Conservation (phyloP, 768 basidiomycete genomes). For the Mycena capillaripes region DNA sequence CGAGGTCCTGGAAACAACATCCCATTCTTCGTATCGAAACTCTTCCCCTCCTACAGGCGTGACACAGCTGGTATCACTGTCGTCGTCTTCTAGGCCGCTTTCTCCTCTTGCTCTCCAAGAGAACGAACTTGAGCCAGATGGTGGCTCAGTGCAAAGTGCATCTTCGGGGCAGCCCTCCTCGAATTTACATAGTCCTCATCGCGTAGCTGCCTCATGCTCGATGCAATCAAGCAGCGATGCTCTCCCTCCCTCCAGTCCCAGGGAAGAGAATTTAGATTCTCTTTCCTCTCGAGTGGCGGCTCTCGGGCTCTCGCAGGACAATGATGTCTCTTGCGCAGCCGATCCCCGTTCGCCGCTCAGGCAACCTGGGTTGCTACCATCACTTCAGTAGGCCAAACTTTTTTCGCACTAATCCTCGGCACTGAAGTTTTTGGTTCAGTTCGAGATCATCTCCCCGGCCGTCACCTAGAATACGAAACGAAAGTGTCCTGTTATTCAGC, state of each 20-base stretch:
- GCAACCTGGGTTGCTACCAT: background rate
- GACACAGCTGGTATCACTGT: constrained; percentile 3
- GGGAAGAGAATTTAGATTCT: background rate
- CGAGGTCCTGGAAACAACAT: background rate
- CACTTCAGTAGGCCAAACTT: background rate
- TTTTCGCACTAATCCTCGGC: background rate
- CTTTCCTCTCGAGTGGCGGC: background rate
- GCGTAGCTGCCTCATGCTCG: background rate
- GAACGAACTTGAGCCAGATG: constrained; percentile 3
- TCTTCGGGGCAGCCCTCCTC: constrained; percentile 1
- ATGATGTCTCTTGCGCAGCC: background rate
- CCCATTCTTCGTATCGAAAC: background rate
- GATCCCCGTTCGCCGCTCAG: constrained; percentile 31
- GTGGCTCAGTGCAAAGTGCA: background rate
- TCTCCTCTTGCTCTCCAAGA: constrained; percentile 11
- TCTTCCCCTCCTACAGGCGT: constrained; percentile 14
- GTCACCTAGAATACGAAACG: constrained; percentile 8
- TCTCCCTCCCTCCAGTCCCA: background rate
- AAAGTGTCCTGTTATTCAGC: background rate
- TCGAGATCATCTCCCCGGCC: constrained; percentile 8
- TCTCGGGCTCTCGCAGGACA: background rate
- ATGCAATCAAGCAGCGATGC: background rate
- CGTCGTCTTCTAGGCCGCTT: background rate
- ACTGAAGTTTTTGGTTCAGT: background rate
- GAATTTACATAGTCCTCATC: background rate